These are phyloP conservation scores for Ophidiomyces ophidiicola DNA, from an alignment of 2,329 filamentous ascomycete genomes.

Conservation along the genomic window DNA sequence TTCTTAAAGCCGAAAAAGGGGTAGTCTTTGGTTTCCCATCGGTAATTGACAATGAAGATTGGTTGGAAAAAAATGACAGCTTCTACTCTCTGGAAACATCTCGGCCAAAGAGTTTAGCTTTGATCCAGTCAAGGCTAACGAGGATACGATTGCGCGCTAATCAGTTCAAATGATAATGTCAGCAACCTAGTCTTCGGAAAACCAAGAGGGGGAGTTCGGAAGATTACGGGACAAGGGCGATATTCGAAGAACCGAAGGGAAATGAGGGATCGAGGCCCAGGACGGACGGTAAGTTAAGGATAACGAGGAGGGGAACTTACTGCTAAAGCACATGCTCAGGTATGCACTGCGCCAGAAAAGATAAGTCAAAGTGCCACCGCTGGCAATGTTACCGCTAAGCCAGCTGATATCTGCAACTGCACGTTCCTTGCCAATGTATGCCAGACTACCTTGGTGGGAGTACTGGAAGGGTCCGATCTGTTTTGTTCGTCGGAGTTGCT, in stretches of 20 bases:
- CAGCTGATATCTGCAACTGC: conserved; percentile 94
- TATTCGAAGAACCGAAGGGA: not conserved
- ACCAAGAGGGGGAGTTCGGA: conserved; percentile 9
- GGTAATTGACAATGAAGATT: not conserved
- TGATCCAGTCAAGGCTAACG: conserved; percentile 88
- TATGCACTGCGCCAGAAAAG: conserved; percentile 98
- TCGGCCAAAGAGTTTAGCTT: conserved; percentile 91
- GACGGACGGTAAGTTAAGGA: not conserved
- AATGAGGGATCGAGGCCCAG: not conserved
- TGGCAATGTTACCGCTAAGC: conserved; percentile 93
- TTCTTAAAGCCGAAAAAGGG: too few relatives aligned
- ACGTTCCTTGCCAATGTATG: conserved; percentile 96
- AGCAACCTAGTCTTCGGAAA: conserved; percentile 18
- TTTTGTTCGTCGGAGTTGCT: conserved; percentile 76
- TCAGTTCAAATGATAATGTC: conserved; percentile 10
- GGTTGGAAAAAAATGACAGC: not conserved
- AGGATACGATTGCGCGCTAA: conserved; percentile 85
- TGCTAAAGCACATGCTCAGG: conserved; percentile 99
- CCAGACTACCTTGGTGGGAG: conserved; percentile 90
- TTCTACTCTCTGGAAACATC: conserved; percentile 53
- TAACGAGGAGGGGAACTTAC: conserved; percentile 46
- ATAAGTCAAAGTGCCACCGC: conserved; percentile 86
- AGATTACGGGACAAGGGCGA: conserved; percentile 2
- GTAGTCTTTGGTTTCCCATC: not conserved
- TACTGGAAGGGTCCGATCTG: conserved; percentile 97